Evolutionary conservation across 1,284 basidiomycete species (phyloP).

Genomic region (Ganoderma boninense): DNA sequence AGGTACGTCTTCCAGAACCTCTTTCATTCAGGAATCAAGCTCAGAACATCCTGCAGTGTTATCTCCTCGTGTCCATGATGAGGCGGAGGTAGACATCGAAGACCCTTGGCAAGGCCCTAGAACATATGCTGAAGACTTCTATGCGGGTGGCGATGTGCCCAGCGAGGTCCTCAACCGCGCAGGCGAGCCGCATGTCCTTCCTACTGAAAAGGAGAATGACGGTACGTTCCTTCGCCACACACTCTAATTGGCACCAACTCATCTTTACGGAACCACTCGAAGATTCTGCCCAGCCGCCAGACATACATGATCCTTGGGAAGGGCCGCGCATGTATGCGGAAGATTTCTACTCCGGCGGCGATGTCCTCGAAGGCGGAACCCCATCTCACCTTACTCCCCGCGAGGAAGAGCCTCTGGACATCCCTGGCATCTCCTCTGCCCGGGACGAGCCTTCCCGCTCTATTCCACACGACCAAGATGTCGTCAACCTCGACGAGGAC

Average conservation of each 20-base stretch:
- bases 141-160: conserved; percentile 41
- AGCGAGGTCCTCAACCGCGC: conserved; percentile 8
- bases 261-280: conserved; percentile 8
- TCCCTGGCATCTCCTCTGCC: conserved; percentile 19
- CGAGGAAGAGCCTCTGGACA: conserved; percentile 26
- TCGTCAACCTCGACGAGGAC: conserved; percentile 14
- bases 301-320: conserved; percentile 58
- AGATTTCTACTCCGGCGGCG: conserved; percentile 55
- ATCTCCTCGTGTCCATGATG: conserved; percentile 22
- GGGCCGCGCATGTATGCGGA: conserved; percentile 60
- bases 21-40: background rate
- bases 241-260: background rate
- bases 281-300: conserved; percentile 28
- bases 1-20: conserved; percentile 8
- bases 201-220: conserved; percentile 25
- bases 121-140: conserved; percentile 59
- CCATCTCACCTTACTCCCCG: conserved; percentile 35
- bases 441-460: background rate
- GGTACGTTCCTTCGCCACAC: background rate
- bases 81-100: conserved; percentile 36
- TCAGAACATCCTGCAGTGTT: conserved; percentile 10
- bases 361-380: conserved; percentile 32
- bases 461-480: conserved; percentile 5
- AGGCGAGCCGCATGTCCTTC: conserved; percentile 20
- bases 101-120: conserved; percentile 58